Evolutionary conservation across 2,329 filamentous ascomycete species (phyloP).

Genomic region (Trichoderma afroharzianum): DNA sequence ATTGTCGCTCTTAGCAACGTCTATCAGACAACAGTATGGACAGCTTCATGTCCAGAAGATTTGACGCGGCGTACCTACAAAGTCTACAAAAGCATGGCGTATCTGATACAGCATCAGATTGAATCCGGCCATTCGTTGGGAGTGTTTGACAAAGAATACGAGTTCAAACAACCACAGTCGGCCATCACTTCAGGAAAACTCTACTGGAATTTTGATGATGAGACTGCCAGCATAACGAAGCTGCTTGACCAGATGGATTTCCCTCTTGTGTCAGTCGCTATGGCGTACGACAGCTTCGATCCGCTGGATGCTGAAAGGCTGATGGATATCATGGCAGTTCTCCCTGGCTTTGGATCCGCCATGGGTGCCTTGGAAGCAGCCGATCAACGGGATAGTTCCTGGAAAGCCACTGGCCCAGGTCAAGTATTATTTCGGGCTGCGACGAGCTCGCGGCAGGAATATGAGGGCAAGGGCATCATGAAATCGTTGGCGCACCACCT

Average conservation of each 20-base stretch:
- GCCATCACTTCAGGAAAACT: conserved; percentile 24
- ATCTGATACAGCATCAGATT: conserved; percentile 23
- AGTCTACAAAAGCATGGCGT: neutral
- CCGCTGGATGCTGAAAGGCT: conserved; percentile 19
- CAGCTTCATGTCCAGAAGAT: conserved; percentile 21
- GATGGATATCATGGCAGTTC: neutral
- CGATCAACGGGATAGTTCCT: neutral
- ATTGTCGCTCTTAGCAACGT: conserved; percentile 27
- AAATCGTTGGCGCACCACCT: conserved; percentile 23
- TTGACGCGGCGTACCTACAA: conserved; percentile 19
- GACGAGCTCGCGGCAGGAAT: conserved; percentile 27
- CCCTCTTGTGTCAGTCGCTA: conserved; percentile 29
- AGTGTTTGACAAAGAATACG: conserved; percentile 26
- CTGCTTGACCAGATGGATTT: conserved; percentile 29
- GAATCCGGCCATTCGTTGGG: conserved; percentile 23
- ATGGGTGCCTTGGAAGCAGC: neutral
- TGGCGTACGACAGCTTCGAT: conserved; percentile 27
- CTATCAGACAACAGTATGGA: conserved; percentile 25
- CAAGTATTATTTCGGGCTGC: conserved; percentile 21
- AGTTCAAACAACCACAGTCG: conserved; percentile 25
- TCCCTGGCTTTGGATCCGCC: neutral
- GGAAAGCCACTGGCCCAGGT: neutral
- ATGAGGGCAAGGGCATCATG: conserved; percentile 28
- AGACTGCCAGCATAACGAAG: neutral
- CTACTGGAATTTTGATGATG: neutral